Evolutionary conservation across 2,329 filamentous ascomycete species (phyloP).

Genomic region (Paradendryphiella salina): DNA sequence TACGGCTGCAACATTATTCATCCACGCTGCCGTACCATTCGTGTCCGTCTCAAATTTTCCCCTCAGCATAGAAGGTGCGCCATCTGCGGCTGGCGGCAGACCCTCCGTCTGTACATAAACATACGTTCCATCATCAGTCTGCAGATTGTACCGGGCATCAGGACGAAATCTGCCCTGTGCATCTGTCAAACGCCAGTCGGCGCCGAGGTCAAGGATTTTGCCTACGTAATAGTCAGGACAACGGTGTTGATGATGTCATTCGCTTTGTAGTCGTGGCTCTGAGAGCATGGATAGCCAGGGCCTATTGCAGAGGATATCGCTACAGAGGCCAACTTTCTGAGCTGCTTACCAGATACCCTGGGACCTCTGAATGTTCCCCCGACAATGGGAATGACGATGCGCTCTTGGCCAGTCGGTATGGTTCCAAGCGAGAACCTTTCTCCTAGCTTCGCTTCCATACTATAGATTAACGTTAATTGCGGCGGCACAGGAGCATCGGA

Average conservation of each 20-base stretch:
- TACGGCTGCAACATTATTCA: constrained; percentile 45
- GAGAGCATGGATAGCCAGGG: background rate
- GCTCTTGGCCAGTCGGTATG: constrained; percentile 27
- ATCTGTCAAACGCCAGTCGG: constrained; percentile 46
- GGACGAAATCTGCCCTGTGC: constrained; percentile 32
- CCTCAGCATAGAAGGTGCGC: constrained; percentile 34
- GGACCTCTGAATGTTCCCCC: constrained; percentile 40
- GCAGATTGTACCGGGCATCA: constrained; percentile 46
- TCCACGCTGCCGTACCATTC: constrained; percentile 42
- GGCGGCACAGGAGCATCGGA: constrained; percentile 21
- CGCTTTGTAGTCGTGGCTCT: background rate
- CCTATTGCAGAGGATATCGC: too few relatives aligned
- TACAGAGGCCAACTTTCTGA: too few relatives aligned
- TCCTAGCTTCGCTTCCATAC: constrained; percentile 27
- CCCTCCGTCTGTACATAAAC: constrained; percentile 44
- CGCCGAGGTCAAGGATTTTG: constrained; percentile 42
- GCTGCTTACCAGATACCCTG: constrained; percentile 24
- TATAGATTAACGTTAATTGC: constrained; percentile 28
- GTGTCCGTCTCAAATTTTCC: constrained; percentile 42
- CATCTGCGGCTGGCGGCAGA: constrained; percentile 27
- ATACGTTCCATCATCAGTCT: constrained; percentile 42
- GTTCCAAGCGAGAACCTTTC: constrained; percentile 26
- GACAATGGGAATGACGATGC: constrained; percentile 36
- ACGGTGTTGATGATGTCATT: constrained; percentile 15
- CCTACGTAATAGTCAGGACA: constrained; percentile 17